phyloP scores from a whole-genome alignment of 768 basidiomycete genomes.

The Jaapia argillacea region DNA sequence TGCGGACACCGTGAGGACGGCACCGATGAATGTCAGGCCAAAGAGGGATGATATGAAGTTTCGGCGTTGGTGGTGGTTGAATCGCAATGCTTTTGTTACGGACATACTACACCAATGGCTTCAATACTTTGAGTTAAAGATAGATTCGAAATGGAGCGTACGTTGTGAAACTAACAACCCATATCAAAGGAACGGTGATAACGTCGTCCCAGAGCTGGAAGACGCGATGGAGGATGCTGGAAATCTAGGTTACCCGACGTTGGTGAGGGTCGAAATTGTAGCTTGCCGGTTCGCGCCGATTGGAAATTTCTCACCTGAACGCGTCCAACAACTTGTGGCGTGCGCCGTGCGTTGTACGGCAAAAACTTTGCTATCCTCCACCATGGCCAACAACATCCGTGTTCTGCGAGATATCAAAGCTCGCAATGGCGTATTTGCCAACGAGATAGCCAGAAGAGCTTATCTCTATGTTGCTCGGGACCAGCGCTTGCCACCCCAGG shows the following conservation, averaged over 20 bases:
- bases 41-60: conserved; percentile 73
- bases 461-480: conserved; percentile 93
- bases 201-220: too few relatives aligned
- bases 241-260: too few relatives aligned
- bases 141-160: neutral
- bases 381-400: conserved; percentile 30
- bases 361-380: conserved; percentile 18
- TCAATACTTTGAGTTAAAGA: too few relatives aligned
- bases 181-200: neutral
- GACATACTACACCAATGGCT: conserved; percentile 38
- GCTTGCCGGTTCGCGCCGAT: too few relatives aligned
- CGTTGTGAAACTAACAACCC: neutral
- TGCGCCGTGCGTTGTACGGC: too few relatives aligned
- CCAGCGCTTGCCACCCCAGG: conserved; percentile 74
- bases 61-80: conserved; percentile 50
- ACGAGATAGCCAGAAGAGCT: conserved; percentile 79
- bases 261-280: neutral
- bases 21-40: conserved; percentile 68
- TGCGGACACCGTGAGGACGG: conserved; percentile 71
- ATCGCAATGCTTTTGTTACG: conserved; percentile 39
- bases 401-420: conserved; percentile 75
- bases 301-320: too few relatives aligned
- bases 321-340: too few relatives aligned
- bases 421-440: conserved; percentile 55
- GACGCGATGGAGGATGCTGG: too few relatives aligned